Percentiles rank a stretch among this genome's conserved stretches.
Conservation (phyloP, 306 rosid species). For the Canavalia ensiformis region DNA sequence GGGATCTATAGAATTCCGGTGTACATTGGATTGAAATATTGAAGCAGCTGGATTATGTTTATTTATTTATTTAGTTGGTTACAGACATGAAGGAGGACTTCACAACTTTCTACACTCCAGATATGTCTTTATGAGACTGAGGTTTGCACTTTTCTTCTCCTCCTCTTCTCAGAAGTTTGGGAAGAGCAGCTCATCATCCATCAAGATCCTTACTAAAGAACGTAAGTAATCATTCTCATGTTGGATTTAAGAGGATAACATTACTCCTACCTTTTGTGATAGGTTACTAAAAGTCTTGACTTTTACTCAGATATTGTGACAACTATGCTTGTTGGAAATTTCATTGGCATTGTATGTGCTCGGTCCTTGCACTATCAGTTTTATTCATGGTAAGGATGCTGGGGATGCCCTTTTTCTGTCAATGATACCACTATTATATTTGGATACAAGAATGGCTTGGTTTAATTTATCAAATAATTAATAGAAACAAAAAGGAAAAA, state of each 20-base stretch:
- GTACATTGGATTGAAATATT: slow-evolving; percentile 38
- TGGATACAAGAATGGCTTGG: slow-evolving; percentile 34
- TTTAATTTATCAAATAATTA: background rate
- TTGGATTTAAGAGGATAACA: slow-evolving; percentile 36
- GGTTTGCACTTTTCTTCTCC: slow-evolving; percentile 59
- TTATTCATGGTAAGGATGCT: slow-evolving; percentile 84
- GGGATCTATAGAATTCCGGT: slow-evolving; percentile 14
- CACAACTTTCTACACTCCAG: slow-evolving; percentile 71
- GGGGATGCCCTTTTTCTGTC: slow-evolving; percentile 24
- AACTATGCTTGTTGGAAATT: slow-evolving; percentile 89
- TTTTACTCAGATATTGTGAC: slow-evolving; percentile 82
- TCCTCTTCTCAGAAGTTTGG: slow-evolving; percentile 51
- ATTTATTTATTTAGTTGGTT: slow-evolving; percentile 48
- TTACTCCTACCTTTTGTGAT: slow-evolving; percentile 1
- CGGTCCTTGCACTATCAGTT: slow-evolving; percentile 97
- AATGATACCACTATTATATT: slow-evolving; percentile 11
- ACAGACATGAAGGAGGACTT: slow-evolving; percentile 97
- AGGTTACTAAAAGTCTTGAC: slow-evolving; percentile 43
- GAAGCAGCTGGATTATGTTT: slow-evolving; percentile 15
- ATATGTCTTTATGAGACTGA: slow-evolving; percentile 64
- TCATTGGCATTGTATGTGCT: slow-evolving; percentile 92
- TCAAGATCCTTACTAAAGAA: slow-evolving; percentile 74
- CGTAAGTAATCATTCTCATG: slow-evolving; percentile 55
- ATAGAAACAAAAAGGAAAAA: background rate
- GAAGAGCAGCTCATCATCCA: slow-evolving; percentile 56